Conservation (phyloP, 305 asterid species). For the Fraxinus baroniana region DNA sequence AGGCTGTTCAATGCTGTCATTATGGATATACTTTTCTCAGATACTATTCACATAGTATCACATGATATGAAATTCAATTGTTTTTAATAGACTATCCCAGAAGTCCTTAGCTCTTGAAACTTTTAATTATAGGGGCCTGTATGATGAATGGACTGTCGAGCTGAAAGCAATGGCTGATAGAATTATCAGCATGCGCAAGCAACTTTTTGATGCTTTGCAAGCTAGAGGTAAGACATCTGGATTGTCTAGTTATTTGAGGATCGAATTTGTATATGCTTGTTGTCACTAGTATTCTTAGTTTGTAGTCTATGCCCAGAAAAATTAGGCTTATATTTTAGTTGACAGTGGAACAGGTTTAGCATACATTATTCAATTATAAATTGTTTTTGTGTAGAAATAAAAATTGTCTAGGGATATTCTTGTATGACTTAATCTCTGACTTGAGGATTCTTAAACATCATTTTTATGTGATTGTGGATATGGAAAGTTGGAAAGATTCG, state of each 20-base stretch:
- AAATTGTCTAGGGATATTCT: background rate
- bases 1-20: background rate
- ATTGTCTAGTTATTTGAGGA: background rate
- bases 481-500: background rate
- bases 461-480: background rate
- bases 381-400: background rate
- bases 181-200: slow-evolving; percentile 79
- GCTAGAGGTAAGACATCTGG: slow-evolving; percentile 47
- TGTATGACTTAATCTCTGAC: background rate
- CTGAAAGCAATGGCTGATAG: slow-evolving; percentile 87
- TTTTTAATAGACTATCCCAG: background rate
- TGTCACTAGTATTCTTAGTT: background rate
- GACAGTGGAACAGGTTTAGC: background rate
- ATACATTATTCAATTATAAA: background rate
- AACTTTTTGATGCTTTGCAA: slow-evolving; percentile 62
- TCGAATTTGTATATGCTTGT: background rate
- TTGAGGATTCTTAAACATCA: background rate
- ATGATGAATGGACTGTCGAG: slow-evolving; percentile 70
- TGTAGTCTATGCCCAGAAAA: background rate
- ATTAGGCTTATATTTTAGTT: background rate
- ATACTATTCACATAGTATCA: background rate
- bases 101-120: background rate
- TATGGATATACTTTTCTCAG: background rate
- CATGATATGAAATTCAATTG: background rate
- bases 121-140: slow-evolving; percentile 47